Conservation (phyloP, 768 basidiomycete genomes). For the Strobilomyces dryophilus region DNA sequence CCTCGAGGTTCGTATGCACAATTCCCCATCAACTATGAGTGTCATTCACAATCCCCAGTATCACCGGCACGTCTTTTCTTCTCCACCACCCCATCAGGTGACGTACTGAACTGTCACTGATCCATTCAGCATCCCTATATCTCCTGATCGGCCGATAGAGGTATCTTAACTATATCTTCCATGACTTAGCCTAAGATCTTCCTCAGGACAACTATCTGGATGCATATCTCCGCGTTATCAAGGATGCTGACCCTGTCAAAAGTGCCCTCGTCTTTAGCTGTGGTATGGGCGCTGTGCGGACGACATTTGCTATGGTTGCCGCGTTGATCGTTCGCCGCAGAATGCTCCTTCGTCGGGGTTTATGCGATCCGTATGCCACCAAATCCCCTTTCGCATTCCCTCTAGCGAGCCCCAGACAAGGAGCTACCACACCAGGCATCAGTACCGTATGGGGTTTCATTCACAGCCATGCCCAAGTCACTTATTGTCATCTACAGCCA, state of each 20-base stretch:
- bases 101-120: conserved; percentile 11
- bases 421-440: conserved; percentile 34
- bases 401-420: conserved; percentile 12
- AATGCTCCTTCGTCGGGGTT: conserved; percentile 57
- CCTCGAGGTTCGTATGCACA: conserved; percentile 57
- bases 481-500: conserved; percentile 15
- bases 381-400: conserved; percentile 26
- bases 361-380: conserved; percentile 72
- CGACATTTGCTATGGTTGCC: conserved; percentile 97
- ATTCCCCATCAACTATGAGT: neutral
- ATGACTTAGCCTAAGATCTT: neutral
- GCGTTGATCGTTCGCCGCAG: conserved; percentile 82
- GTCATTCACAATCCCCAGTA: conserved; percentile 45
- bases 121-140: conserved; percentile 78
- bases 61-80: conserved; percentile 51
- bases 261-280: conserved; percentile 92
- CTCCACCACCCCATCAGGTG: neutral
- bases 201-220: conserved; percentile 90
- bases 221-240: conserved; percentile 82
- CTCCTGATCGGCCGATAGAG: conserved; percentile 88
- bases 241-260: conserved; percentile 68
- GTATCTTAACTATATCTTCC: conserved; percentile 34
- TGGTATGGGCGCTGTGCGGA: conserved; percentile 94
- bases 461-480: neutral
- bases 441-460: conserved; percentile 41